Conservation (phyloP, 805 yeast species). For the Sugiyamaella chiloensis region DNA sequence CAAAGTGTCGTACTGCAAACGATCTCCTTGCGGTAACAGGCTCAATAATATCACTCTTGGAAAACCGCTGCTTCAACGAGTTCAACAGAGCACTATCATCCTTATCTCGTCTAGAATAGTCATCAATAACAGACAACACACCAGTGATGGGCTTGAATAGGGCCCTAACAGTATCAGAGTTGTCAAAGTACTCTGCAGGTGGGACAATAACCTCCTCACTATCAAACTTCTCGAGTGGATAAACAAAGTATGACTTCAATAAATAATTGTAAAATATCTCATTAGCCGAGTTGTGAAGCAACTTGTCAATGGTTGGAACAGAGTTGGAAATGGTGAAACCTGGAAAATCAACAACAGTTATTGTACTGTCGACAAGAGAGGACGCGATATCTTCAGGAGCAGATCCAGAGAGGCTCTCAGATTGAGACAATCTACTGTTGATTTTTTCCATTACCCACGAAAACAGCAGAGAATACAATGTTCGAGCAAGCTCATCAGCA, state of each 20-base stretch:
- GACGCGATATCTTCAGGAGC: slow-evolving; percentile 11
- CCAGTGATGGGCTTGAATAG: slow-evolving; percentile 43
- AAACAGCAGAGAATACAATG: slow-evolving; percentile 38
- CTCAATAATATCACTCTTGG: slow-evolving; percentile 29
- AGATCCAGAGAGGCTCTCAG: slow-evolving; percentile 5
- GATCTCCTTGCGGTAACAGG: slow-evolving; percentile 38
- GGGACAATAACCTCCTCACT: slow-evolving; percentile 46
- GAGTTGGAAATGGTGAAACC: slow-evolving; percentile 36
- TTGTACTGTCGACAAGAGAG: slow-evolving; percentile 33
- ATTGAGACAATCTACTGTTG: slow-evolving; percentile 34
- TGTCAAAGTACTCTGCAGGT: slow-evolving; percentile 55
- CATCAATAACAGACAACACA: slow-evolving; percentile 37
- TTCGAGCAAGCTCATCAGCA: slow-evolving; percentile 41
- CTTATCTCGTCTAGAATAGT: slow-evolving; percentile 36
- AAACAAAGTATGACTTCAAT: slow-evolving; percentile 37
- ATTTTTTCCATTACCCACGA: slow-evolving; percentile 39
- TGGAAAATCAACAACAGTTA: slow-evolving; percentile 40
- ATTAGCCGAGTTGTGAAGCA: slow-evolving; percentile 41
- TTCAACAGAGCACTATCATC: slow-evolving; percentile 33
- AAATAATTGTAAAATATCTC: slow-evolving; percentile 40
- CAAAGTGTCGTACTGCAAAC: slow-evolving; percentile 54
- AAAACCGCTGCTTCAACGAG: slow-evolving; percentile 33
- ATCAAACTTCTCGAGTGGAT: slow-evolving; percentile 37
- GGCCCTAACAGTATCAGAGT: slow-evolving; percentile 53
- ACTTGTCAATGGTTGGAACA: slow-evolving; percentile 36